Base-by-base conservation (phyloP, 306 rosid species). In the Cucurbita argyrosperma region DNA sequence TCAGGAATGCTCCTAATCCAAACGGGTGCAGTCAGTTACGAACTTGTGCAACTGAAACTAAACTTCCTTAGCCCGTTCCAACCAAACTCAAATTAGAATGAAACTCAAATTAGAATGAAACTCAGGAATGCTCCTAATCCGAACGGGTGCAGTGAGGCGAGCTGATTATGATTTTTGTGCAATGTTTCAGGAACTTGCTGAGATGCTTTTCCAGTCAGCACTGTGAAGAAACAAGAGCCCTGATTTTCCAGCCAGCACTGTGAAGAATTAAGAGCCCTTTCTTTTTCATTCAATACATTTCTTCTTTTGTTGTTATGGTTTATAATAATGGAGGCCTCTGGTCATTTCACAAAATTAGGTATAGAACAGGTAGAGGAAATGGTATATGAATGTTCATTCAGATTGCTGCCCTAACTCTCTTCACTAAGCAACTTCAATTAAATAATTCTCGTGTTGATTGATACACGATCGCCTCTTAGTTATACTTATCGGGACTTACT, bases 171-270 rank as follows among this genome's bases (percentile, higher is more conserved):
- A 35, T 14, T 37, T 15, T 0, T 14, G 30, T 63, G 69, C 18
- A 59, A 52, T 81, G 78, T 79, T 83, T 75, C 96, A 94, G 99
- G 99, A 94, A 87, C 95, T 91, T 42, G 97, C 99, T 12, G 97
- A 94, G 88, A 87, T 89, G 95, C 84, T 86, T 74, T 84, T 94
- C 88, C 99, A 90, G 79, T 84, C 88, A 21, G 95, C 77, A 72
- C 53, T 93, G 71, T 90, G 88, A 78, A 79, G 46, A 81, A 46
- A 46, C 62, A 58, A 69, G 74, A 77, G 35, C 35, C 35, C 35
- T 89, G 95, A 84, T 85, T 74, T 84, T 94, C 88, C 99, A 90
- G 79, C 83, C 88, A 30, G 95, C 77, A 72, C 50, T 93, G 71
- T 90, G 88, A 78, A 79, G 46, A 81, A 46, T 46, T 58, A 58